Conservation (phyloP, 2,329 filamentous ascomycete species). For the Chaetomiaceae sp. region DNA sequence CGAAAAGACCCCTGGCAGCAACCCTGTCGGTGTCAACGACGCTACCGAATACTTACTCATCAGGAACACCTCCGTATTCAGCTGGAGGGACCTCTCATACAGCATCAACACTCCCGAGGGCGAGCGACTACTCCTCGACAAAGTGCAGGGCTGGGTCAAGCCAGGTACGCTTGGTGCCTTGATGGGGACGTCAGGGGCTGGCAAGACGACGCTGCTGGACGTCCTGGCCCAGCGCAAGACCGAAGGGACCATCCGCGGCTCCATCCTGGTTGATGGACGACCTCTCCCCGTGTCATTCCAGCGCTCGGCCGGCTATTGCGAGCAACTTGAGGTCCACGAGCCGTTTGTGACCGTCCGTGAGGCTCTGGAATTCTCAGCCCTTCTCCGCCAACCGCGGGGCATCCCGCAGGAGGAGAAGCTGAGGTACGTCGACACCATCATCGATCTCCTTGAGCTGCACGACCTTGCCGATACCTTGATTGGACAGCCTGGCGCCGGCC, state of each 20-base stretch:
- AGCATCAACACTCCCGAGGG: conserved; percentile 59
- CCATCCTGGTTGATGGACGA: conserved; percentile 71
- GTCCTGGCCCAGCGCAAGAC: conserved; percentile 76
- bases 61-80: conserved; percentile 64
- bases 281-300: conserved; percentile 71
- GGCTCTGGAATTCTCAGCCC: conserved; percentile 68
- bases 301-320: conserved; percentile 73
- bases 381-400: conserved; percentile 66
- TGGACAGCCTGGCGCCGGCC: conserved; percentile 45
- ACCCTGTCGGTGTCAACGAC: background rate
- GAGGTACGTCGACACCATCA: conserved; percentile 72
- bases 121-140: conserved; percentile 67
- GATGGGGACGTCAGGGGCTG: conserved; percentile 79
- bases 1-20: conserved; percentile 5
- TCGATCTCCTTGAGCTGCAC: conserved; percentile 55
- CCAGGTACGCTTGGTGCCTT: conserved; percentile 73
- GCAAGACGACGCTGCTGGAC: conserved; percentile 81
- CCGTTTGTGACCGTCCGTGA: conserved; percentile 70
- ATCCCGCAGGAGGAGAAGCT: conserved; percentile 64
- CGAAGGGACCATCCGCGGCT: conserved; percentile 69
- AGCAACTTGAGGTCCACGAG: conserved; percentile 77
- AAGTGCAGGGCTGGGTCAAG: conserved; percentile 80
- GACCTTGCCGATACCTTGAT: conserved; percentile 47
- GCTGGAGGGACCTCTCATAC: conserved; percentile 69
- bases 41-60: conserved; percentile 37